A percentile compares a stretch with the other conserved stretches of the same genome.
Evolutionary conservation across 2,329 filamentous ascomycete species (phyloP).

Genomic region (Sclerotinia trifoliorum): DNA sequence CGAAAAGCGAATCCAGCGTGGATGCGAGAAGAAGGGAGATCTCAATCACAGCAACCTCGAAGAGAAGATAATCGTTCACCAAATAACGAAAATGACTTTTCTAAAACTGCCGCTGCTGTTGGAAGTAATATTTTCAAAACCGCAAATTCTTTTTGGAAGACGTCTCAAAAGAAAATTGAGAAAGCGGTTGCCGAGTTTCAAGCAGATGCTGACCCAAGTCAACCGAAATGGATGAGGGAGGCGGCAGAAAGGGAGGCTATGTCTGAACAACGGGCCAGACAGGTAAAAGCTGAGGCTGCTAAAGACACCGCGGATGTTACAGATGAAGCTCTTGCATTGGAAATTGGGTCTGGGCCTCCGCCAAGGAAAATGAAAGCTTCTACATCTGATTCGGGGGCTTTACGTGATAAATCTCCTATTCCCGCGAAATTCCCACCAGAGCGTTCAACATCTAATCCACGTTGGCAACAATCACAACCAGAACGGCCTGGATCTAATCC

Average conservation of each 20-base stretch:
- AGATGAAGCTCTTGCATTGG: constrained; percentile 77
- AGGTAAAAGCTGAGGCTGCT: constrained; percentile 26
- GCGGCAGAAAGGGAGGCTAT: constrained; percentile 42
- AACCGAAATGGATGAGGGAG: constrained; percentile 90
- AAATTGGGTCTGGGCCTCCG: constrained; percentile 61
- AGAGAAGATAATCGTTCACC: constrained; percentile 56
- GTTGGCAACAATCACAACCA: constrained; percentile 56
- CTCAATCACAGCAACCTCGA: constrained; percentile 46
- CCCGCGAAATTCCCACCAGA: constrained; percentile 46
- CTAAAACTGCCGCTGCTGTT: constrained; percentile 78
- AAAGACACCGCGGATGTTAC: constrained; percentile 48
- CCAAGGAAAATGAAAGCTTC: constrained; percentile 39
- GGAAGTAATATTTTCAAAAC: constrained; percentile 87
- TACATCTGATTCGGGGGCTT: constrained; percentile 33
- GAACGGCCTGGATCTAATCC: constrained; percentile 50
- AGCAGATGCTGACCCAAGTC: constrained; percentile 67
- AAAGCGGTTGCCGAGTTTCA: constrained; percentile 88
- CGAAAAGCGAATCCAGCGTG: constrained; percentile 55
- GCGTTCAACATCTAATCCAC: constrained; percentile 50
- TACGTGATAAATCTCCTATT: constrained; percentile 52
- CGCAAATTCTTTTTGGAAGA: constrained; percentile 93
- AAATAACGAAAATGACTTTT: constrained; percentile 66
- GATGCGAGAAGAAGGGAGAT: constrained; percentile 57
- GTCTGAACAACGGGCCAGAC: constrained; percentile 37
- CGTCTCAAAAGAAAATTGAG: constrained; percentile 86